These are phyloP conservation scores for Cladorrhinum sp. DNA, from an alignment of 2,329 filamentous ascomycete species.

Conservation along the genomic window DNA sequence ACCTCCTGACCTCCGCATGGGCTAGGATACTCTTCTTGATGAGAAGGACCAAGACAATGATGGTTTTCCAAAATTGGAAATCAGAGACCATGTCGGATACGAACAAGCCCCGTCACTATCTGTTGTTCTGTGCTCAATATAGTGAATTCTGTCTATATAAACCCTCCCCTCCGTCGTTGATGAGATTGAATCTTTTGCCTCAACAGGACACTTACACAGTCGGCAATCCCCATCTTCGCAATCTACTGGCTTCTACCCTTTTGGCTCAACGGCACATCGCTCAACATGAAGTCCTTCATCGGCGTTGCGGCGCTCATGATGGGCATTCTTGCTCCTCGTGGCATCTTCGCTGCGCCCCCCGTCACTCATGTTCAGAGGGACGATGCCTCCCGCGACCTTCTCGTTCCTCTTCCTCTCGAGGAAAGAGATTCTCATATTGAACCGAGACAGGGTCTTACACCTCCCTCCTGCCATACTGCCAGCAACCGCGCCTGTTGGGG, in stretches of 20 bases:
- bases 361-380: slow-evolving; percentile 10
- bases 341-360: slow-evolving; percentile 18
- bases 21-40: not conserved
- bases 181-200: not conserved
- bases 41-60: not conserved
- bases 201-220: slow-evolving; percentile 9
- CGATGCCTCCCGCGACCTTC: not conserved
- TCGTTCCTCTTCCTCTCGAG: not conserved
- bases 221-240: not conserved
- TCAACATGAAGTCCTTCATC: slow-evolving; percentile 23
- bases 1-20: not conserved
- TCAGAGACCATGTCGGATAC: not conserved
- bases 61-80: not conserved
- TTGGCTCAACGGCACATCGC: slow-evolving; percentile 2
- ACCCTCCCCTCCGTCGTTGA: not conserved
- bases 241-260: not conserved
- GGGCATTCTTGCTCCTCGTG: slow-evolving; percentile 20
- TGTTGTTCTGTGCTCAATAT: not conserved
- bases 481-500: slow-evolving; percentile 31
- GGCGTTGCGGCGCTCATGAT: slow-evolving; percentile 19
- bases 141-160: slow-evolving; percentile 12
- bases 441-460: not conserved
- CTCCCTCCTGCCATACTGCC: slow-evolving; percentile 27
- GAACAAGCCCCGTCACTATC: not conserved
- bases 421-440: not conserved